Conservation (phyloP, 2,329 filamentous ascomycete genomes). For the Dactylellina leptospora region DNA sequence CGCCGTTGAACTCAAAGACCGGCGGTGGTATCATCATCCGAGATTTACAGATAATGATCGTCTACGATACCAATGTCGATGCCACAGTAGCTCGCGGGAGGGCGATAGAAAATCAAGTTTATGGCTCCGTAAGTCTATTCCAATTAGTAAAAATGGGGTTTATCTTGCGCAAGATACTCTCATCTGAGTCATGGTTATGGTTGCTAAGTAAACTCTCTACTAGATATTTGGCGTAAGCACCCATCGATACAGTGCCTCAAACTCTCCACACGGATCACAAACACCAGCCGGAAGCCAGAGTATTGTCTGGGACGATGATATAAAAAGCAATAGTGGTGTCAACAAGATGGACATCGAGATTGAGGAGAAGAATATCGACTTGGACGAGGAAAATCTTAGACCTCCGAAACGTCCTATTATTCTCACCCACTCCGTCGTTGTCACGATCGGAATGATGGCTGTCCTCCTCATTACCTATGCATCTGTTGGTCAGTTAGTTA, state of each 20-base stretch:
- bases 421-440: neutral
- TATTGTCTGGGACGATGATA: neutral
- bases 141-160: neutral
- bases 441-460: slow-evolving; percentile 2
- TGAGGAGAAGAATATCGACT: slow-evolving; percentile 6
- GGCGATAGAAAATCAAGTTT: slow-evolving; percentile 7
- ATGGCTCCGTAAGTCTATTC: slow-evolving; percentile 1
- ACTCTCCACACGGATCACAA: slow-evolving; percentile 2
- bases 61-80: slow-evolving; percentile 6
- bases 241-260: neutral
- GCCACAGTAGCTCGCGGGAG: slow-evolving; percentile 3
- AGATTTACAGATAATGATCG: slow-evolving; percentile 7
- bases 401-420: slow-evolving; percentile 9
- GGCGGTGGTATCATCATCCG: slow-evolving; percentile 4
- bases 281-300: neutral
- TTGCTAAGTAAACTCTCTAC: no score
- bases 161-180: no score
- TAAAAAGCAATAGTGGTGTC: neutral
- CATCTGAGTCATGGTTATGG: no score
- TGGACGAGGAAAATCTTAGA: slow-evolving; percentile 8
- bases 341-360: slow-evolving; percentile 17
- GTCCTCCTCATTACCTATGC: neutral
- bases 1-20: neutral
- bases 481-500: slow-evolving; percentile 4
- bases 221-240: neutral